Conservation (phyloP, 2,329 filamentous ascomycete species). For the Nigrograna mackinnonii region DNA sequence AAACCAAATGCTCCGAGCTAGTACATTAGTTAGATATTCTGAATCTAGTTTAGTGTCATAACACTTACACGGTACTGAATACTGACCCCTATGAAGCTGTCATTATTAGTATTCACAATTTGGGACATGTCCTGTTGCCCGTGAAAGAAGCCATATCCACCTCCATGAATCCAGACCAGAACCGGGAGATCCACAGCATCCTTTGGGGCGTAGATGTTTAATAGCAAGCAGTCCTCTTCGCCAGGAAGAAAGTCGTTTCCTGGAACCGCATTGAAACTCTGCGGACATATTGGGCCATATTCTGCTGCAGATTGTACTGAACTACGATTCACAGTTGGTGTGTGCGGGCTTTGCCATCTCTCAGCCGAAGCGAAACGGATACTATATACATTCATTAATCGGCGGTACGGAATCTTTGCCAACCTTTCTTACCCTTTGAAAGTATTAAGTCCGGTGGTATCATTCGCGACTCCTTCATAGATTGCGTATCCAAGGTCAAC, state of each 20-base stretch:
- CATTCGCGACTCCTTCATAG: conserved; percentile 21
- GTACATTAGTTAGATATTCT: neutral
- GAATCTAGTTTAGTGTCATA: neutral
- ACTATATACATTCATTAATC: conserved; percentile 4
- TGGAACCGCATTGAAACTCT: conserved; percentile 12
- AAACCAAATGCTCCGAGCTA: conserved; percentile 52
- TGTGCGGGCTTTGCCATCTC: conserved; percentile 21
- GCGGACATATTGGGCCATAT: conserved; percentile 19
- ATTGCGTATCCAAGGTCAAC: conserved; percentile 23
- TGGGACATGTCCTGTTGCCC: conserved; percentile 42
- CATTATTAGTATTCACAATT: conserved; percentile 52
- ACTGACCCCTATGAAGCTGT: conserved; percentile 52
- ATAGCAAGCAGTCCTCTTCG: conserved; percentile 41
- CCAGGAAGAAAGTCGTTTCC: neutral
- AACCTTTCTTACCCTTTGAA: conserved; percentile 22
- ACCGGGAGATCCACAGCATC: conserved; percentile 32
- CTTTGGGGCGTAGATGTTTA: conserved; percentile 38
- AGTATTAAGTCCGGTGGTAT: conserved; percentile 18
- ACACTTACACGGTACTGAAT: conserved; percentile 53
- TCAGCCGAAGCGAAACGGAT: conserved; percentile 26
- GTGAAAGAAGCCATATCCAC: conserved; percentile 42
- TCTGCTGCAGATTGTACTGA: conserved; percentile 8
- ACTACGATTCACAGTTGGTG: conserved; percentile 12
- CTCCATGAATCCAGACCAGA: conserved; percentile 31
- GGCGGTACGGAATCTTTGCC: neutral